Base-by-base conservation (phyloP, 1,284 basidiomycete genomes). In the Phellopilus nigrolimitatus region DNA sequence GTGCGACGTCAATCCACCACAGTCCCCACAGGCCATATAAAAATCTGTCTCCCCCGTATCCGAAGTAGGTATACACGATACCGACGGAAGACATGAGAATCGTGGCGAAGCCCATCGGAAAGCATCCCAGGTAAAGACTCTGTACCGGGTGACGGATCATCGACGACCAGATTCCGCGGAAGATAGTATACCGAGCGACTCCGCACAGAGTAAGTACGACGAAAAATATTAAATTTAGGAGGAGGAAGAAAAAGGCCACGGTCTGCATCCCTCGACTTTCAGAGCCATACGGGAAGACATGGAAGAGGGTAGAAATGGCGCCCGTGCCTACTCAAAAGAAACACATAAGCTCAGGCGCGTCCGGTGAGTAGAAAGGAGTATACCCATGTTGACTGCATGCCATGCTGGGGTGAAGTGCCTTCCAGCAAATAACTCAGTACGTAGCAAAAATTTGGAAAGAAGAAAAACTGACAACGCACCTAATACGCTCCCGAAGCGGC, bases 31-130 rank as follows among this genome's bases (percentile, higher is more conserved):
- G 67, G 30, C 78, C 66, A 49, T 76, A 79, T 0, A 82, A 66
- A 63, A 88, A 86, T 0, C 61, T 46, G 31, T 61, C 64, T 7
- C 84, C 83, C 31, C 79, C 81, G 49, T 83, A 68, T 36, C 63
- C 60, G 54, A 69, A 77, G 43, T 68, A 64, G 5, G 60, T 60
- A 54, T 76, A 62, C 21, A 80, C 66, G 31, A 76, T 63, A 21
- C 67, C 62, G 15, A 75, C 68, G 2, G 74, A 68, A 37, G 74
- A 66, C 36, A 72, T 78, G 51, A 90, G 73, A 28, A 90, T 68
- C 0, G 88, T 90, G 0, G 78, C 73, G 10, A 76, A 72, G 3
- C 79, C 86, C 85, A 91, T 90, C 0, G 85, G 79, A 49, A 84
- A 78, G 21, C 78, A 79, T 9, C 83, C 82, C 25, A 82, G 71